Evolutionary conservation across 352 stramenopile genomes (phyloP), one percentile per base, ranked within the genome.

Genomic region (Blastocystis sp.): DNA sequence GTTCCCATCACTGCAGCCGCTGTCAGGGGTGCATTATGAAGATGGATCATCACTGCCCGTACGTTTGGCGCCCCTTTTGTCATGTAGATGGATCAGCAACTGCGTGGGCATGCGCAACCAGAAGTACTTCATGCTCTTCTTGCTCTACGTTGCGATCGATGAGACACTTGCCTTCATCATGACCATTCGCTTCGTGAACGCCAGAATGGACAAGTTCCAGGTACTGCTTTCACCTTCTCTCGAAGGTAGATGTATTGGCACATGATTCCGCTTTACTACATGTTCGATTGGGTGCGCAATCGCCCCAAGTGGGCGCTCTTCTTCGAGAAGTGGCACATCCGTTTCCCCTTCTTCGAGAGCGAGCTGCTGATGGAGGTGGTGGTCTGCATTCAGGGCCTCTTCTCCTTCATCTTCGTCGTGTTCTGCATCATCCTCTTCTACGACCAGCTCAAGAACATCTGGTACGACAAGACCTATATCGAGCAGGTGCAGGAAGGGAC

Each of bases 1-100:
- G 90, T 11, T 69, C 80, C 2, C 89, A 91, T 59, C 90, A 91
- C 76, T 91, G 90, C 70, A 80, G 65, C 14, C 86, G 88, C 21
- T 90, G 89, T 70, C 70, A 88, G 38, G 34, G 10, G 28, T 91
- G 90, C 56, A 88, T 91, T 38, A 17, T 90, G 17, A 84, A 88
- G 53, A 90, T 91, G 89, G 90, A 91, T 74, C 90, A 91, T 66
- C 88, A 91, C 80, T 91, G 90, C 86, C 76, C 79, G 78, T 88
- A 62, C 2, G 9, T 2, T 78, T 53, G 10, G 4, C 34, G 3
- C 19, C 41, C 76, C 52, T 7, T 82, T 1, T 78, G 79, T 53
- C 38, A 38, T 21, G 5, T 88, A 88, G 78, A 59, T 88, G 78
- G 78, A 79, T 88, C 17, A 88, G 67, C 56, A 88, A 76, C 56